Conservation (phyloP, 2,329 filamentous ascomycete genomes). For the Fusarium denticulatum region DNA sequence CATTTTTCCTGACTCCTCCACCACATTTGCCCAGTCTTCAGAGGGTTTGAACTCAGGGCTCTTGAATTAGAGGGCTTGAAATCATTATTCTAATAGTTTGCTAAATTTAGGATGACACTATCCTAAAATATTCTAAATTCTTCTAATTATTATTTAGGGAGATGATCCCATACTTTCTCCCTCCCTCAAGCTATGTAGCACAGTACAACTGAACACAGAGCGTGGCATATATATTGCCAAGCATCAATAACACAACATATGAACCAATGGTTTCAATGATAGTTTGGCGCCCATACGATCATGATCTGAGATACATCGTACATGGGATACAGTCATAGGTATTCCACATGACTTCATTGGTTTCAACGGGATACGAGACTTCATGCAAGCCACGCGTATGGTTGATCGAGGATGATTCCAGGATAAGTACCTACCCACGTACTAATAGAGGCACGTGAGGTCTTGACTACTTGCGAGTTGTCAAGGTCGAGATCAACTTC, state of each 20-base stretch:
- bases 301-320: not conserved
- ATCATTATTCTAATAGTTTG: too few species aligned
- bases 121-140: not conserved
- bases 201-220: not conserved
- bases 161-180: not conserved
- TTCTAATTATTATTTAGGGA: not conserved
- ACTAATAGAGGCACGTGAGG: not conserved
- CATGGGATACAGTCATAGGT: not conserved
- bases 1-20: not conserved
- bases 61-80: not conserved
- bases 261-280: not conserved
- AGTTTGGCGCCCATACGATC: not conserved
- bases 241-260: not conserved
- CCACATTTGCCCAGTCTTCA: too few species aligned
- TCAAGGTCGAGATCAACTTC: not conserved
- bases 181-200: not conserved
- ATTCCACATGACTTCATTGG: not conserved
- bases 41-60: not conserved
- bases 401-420: constrained; percentile 8
- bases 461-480: not conserved
- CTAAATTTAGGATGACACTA: not conserved
- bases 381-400: constrained; percentile 33
- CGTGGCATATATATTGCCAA: not conserved
- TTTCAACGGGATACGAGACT: not conserved
- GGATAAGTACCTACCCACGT: not conserved